Evolutionary conservation across 78 protist genomes (phyloP), one percentile per base, ranked within the genome.

Genomic region (Andalucia godoyi): DNA sequence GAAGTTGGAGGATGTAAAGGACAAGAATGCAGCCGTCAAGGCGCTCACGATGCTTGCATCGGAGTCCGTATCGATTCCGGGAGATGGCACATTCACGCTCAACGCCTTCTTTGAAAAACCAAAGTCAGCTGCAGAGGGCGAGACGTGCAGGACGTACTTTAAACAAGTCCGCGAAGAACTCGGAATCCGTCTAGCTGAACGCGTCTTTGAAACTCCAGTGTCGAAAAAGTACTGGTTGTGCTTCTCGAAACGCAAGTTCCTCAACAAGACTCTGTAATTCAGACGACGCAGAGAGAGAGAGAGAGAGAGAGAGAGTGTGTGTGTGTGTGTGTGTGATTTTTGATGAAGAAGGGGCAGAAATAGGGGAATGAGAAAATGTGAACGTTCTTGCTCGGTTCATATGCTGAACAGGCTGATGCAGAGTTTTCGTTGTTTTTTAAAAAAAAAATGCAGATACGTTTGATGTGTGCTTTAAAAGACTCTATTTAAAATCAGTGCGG

Each of bases 91-190:
- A 25, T 87, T 77, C 83, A 72, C 88, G 45, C 52, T 88, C 47
- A 82, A 76, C 58, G 85, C 12, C 2, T 23, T 51, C 13, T 13
- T 4, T 23, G 7, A 0, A 1, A 3, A 6, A n/a, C 54, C 58
- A 15, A 54, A 54, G 34, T 10, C 12, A 12, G 12, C 58, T 54
- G 58, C 10, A 54, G 58, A 54, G 15, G 29, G 37, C 34, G 58
- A 54, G n/a, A 13, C 12, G 13, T 54, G 58, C 37, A 54, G 15
- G 34, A 70, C 65, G 57, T 80, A 81, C 74, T 47, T 87, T 43
- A 84, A 84, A 25, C 93, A 91, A 54, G 42, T 83, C 17, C 57
- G 96, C 29, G 60, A 81, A 15, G 97, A 91, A 66, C 2, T 46
- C 4, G 80, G 83, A 33, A 18, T 37, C 29, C 86, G 97, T 25